Conservation (phyloP, 768 basidiomycete species). For the Tricholomella constricta region DNA sequence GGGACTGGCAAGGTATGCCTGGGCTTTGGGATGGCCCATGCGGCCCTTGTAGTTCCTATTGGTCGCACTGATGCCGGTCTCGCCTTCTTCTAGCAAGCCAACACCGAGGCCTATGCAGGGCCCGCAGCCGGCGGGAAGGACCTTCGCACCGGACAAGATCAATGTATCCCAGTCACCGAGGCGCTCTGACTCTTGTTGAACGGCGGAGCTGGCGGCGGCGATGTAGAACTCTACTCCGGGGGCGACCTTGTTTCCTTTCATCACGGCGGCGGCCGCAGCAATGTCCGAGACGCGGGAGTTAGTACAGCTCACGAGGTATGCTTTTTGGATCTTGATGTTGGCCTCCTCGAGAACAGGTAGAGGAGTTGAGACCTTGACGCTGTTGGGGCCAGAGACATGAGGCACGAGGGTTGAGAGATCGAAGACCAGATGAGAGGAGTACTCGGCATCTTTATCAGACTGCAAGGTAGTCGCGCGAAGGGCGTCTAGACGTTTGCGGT, state of each 20-base stretch:
- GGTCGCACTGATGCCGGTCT: constrained; percentile 96
- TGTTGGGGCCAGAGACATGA: constrained; percentile 96
- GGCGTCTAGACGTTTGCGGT: constrained; percentile 65
- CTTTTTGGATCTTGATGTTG: constrained; percentile 88
- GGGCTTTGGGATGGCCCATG: constrained; percentile 95
- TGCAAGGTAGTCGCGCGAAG: constrained; percentile 54
- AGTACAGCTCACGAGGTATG: constrained; percentile 97
- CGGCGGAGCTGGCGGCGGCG: constrained; percentile 89
- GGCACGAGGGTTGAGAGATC: constrained; percentile 94
- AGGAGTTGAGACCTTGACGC: constrained; percentile 95
- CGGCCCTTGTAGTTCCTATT: constrained; percentile 99
- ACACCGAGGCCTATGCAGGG: constrained; percentile 97
- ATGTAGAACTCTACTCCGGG: constrained; percentile 96
- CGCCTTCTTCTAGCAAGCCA: constrained; percentile 90
- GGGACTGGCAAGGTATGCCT: constrained; percentile 94
- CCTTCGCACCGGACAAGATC: constrained; percentile 86
- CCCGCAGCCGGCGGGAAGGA: constrained; percentile 93
- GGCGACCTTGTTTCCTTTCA: constrained; percentile 79
- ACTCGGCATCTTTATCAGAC: constrained; percentile 79
- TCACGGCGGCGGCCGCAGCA: constrained; percentile 87
- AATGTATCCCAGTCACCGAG: constrained; percentile 89
- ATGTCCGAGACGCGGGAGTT: constrained; percentile 97
- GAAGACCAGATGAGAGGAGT: constrained; percentile 86
- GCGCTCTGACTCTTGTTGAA: constrained; percentile 87
- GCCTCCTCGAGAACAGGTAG: constrained; percentile 78